phyloP scores from a whole-genome alignment of 495 filamentous ascomycete genomes.

The Oleoguttula mirabilis region DNA sequence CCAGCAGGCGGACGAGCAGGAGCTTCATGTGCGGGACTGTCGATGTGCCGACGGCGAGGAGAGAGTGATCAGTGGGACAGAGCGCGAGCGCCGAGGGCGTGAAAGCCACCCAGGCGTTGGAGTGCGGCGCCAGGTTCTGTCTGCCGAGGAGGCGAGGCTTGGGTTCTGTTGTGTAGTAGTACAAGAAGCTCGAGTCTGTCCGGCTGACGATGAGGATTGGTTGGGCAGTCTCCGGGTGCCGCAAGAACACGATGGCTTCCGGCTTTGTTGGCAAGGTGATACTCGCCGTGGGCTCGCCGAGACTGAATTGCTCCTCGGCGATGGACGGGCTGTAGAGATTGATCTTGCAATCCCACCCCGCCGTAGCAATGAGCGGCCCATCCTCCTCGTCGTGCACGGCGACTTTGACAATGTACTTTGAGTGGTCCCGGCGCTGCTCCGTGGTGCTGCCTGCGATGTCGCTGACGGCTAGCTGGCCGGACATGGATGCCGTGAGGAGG shows the following conservation, averaged over 20 bases:
- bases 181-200: slow-evolving; percentile 49
- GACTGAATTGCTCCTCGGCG: slow-evolving; percentile 22
- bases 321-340: slow-evolving; percentile 35
- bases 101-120: slow-evolving; percentile 54
- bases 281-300: slow-evolving; percentile 34
- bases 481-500: slow-evolving; percentile 48
- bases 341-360: slow-evolving; percentile 54
- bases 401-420: slow-evolving; percentile 51
- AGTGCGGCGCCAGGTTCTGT: slow-evolving; percentile 53
- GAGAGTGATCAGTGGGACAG: slow-evolving; percentile 40
- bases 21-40: slow-evolving; percentile 55
- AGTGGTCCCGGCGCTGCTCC: slow-evolving; percentile 44
- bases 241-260: slow-evolving; percentile 47
- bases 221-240: slow-evolving; percentile 34
- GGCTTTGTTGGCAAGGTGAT: slow-evolving; percentile 47
- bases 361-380: slow-evolving; percentile 43
- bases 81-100: slow-evolving; percentile 48
- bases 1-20: slow-evolving; percentile 47
- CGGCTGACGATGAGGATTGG: slow-evolving; percentile 45
- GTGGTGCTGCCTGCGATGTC: slow-evolving; percentile 31
- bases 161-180: slow-evolving; percentile 40
- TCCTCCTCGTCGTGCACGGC: slow-evolving; percentile 26
- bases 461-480: slow-evolving; percentile 43
- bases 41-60: slow-evolving; percentile 52
- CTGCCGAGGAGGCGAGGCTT: slow-evolving; percentile 37